Conservation (phyloP, 23 red algal species). For the Gracilaria gracilis region DNA sequence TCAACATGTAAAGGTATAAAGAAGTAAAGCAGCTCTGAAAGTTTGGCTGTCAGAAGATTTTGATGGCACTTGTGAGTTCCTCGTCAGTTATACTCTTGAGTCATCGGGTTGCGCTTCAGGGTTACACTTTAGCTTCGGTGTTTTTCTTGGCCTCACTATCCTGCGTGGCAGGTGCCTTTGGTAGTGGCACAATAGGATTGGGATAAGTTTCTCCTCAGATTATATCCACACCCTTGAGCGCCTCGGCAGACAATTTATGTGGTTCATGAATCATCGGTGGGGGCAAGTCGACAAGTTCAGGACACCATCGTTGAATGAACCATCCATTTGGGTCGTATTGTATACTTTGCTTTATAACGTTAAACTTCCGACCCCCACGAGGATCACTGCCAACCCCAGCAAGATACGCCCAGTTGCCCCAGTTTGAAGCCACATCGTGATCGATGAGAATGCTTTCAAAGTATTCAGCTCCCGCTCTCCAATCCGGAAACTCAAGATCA, state of each 20-base stretch:
- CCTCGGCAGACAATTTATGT: constrained; percentile 38
- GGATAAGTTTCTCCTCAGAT: constrained; percentile 58
- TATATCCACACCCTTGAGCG: constrained; percentile 45
- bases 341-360: constrained; percentile 85
- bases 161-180: constrained; percentile 10
- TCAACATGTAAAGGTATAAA: background rate
- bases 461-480: constrained; percentile 91
- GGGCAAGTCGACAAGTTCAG: constrained; percentile 79
- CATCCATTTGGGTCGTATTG: constrained; percentile 78
- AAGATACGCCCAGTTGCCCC: constrained; percentile 93
- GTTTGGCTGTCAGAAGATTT: background rate
- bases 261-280: constrained; percentile 71
- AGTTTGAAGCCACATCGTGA: constrained; percentile 87
- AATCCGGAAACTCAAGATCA: constrained; percentile 85
- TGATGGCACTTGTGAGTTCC: background rate
- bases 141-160: background rate
- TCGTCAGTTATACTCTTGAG: no score
- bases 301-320: constrained; percentile 79
- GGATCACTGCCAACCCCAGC: constrained; percentile 93
- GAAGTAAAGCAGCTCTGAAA: background rate
- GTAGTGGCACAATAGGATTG: constrained; percentile 45
- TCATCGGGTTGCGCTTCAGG: background rate
- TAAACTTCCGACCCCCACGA: constrained; percentile 82
- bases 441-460: constrained; percentile 91
- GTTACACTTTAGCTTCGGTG: background rate